Evolutionary conservation across 2,329 filamentous ascomycete genomes (phyloP).

Genomic region (Sordariomycetes sp.): DNA sequence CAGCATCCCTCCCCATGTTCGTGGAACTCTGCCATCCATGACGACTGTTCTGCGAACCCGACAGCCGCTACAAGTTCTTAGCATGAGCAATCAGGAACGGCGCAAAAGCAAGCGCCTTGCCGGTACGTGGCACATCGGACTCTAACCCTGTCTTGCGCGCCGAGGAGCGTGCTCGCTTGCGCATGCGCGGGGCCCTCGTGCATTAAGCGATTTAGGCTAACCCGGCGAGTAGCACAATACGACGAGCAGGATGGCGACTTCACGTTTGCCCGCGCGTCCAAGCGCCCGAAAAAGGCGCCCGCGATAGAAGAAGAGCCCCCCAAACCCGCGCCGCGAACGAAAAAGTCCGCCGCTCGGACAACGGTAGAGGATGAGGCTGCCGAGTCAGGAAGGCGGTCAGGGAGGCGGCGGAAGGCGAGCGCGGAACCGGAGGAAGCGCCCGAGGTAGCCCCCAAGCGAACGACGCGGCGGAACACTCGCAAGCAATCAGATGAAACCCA

Average conservation of each 20-base stretch:
- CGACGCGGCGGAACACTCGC: slow-evolving; percentile 32
- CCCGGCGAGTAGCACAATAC: slow-evolving; percentile 13
- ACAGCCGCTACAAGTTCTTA: slow-evolving; percentile 55
- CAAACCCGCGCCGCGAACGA: slow-evolving; percentile 14
- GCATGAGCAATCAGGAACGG: slow-evolving; percentile 56
- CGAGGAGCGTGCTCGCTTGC: background rate
- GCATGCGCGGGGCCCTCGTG: background rate
- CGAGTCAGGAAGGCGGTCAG: slow-evolving; percentile 15
- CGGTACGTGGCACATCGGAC: slow-evolving; percentile 32
- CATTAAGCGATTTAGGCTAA: background rate
- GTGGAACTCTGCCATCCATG: slow-evolving; percentile 44
- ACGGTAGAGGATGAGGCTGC: slow-evolving; percentile 17
- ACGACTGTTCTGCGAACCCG: slow-evolving; percentile 57
- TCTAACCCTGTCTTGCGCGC: background rate
- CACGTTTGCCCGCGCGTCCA: slow-evolving; percentile 58
- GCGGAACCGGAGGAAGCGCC: slow-evolving; percentile 25
- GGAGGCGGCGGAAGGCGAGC: slow-evolving; percentile 27
- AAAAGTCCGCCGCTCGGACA: slow-evolving; percentile 10
- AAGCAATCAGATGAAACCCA: slow-evolving; percentile 22
- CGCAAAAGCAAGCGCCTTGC: slow-evolving; percentile 55
- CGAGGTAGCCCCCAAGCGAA: slow-evolving; percentile 25
- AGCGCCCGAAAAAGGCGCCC: slow-evolving; percentile 50
- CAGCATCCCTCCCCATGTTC: slow-evolving; percentile 3
- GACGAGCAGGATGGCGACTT: slow-evolving; percentile 74
- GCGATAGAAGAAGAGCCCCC: slow-evolving; percentile 25